Conservation (phyloP, 768 basidiomycete genomes). For the Lyophyllum shimeji region DNA sequence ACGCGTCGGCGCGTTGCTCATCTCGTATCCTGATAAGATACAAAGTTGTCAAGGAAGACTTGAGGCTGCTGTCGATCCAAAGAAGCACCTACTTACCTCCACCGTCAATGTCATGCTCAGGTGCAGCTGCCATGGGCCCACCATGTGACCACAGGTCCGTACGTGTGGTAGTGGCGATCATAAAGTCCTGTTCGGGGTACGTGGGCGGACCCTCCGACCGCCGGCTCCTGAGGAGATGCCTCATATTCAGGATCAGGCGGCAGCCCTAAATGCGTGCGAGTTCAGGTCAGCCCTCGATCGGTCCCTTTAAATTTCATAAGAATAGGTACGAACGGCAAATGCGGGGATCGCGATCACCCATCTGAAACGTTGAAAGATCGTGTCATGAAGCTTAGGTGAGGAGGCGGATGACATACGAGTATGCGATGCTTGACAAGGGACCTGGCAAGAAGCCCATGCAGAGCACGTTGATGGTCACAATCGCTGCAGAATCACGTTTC, state of each 20-base stretch:
- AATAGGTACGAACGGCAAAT: background rate
- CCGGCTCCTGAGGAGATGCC: background rate
- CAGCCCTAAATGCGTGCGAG: background rate
- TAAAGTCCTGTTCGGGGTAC: background rate
- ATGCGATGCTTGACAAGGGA: background rate
- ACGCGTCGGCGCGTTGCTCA: constrained; percentile 1
- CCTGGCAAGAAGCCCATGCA: background rate
- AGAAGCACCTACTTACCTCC: background rate
- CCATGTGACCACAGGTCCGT: background rate
- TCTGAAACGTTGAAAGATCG: background rate
- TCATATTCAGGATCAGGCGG: constrained; percentile 2
- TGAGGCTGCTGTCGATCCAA: background rate
- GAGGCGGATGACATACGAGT: background rate
- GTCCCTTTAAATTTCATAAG: background rate
- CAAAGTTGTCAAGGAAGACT: background rate
- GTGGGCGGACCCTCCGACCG: background rate
- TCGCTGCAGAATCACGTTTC: background rate
- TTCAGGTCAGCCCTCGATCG: background rate
- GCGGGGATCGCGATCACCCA: constrained; percentile 2
- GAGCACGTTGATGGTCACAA: background rate
- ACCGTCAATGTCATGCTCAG: no score
- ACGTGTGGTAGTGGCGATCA: background rate
- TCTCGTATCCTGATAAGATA: background rate
- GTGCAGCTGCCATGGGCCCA: background rate
- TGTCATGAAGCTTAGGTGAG: background rate